Evolutionary conservation across 495 filamentous ascomycete genomes (phyloP), one percentile per base, ranked within the genome.

Genomic region (Neurospora sublineolata): DNA sequence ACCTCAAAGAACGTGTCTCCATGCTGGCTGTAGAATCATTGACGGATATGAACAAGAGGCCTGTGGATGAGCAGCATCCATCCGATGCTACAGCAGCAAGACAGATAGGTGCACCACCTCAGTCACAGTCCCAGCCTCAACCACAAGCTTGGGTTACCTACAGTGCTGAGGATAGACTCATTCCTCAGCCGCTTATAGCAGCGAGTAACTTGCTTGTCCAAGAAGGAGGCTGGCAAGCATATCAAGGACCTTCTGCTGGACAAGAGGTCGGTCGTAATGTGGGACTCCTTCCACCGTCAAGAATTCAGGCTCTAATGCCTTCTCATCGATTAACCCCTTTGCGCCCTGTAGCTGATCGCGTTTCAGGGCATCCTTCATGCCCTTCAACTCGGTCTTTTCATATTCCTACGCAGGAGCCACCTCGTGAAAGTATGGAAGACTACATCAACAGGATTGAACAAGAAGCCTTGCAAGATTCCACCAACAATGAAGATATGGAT

Each of bases 401-500:
- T 27, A 14, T 14, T 64, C 12, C 6, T 36, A 64, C 23, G 14
- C 52, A 18, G 4, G 38, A 73, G 4, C 74, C 76, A 14, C 33
- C 41, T 3, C 16, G 14, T 16, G 80, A 83, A 72, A 79, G 68
- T 23, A 79, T 83, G 69, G 74, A 75, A 58, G 77, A 83, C 9
- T 83, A 81, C 67, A 83, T 83, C 68, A 64, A 68, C 44, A 79
- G 81, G 69, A 82, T 83, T 41, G 82, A 83, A 69, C 75, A 72
- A 37, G 80, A 83, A 71, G 71, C 74, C 10, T 64, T 70, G 7
- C 38, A 64, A 18, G 3, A 16, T 64, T 36, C 52, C 27, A 33
- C 52, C 30, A 64, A 64, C 52, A 36, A 64, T 33, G 52, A 36
- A 64, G 27, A 33, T 4, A 36, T 64, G 6, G 27, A 33, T 36